Conservation (phyloP, 805 yeast species). For the Brettanomyces sp. region DNA sequence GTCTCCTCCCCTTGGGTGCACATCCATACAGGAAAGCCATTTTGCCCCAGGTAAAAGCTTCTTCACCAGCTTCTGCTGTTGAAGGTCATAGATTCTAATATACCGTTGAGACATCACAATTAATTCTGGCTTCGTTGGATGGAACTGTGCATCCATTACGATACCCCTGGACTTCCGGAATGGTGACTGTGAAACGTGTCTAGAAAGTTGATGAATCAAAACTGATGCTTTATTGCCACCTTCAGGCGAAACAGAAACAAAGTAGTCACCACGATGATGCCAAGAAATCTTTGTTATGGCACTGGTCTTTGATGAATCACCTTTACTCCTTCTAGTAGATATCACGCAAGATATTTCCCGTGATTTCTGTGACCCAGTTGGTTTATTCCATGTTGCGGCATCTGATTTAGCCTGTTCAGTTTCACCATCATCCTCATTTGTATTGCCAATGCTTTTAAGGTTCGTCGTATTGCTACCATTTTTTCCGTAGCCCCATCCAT, state of each 20-base stretch:
- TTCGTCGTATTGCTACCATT: constrained; percentile 21
- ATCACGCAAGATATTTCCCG: constrained; percentile 70
- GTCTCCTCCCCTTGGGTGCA: constrained; percentile 90
- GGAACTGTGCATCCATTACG: constrained; percentile 93
- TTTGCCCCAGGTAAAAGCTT: constrained; percentile 92
- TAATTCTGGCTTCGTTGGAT: constrained; percentile 89
- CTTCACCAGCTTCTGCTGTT: constrained; percentile 75
- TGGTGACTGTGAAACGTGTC: constrained; percentile 92
- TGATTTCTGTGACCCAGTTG: constrained; percentile 48
- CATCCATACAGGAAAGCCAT: constrained; percentile 85
- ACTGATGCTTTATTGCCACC: constrained; percentile 75
- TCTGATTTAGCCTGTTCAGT: constrained; percentile 24
- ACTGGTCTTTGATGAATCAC: constrained; percentile 34
- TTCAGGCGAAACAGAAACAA: constrained; percentile 94
- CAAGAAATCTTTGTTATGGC: constrained; percentile 78
- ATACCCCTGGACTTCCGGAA: constrained; percentile 89
- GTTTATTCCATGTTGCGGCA: constrained; percentile 77
- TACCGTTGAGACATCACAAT: constrained; percentile 92
- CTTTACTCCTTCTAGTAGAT: constrained; percentile 32
- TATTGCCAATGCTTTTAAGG: constrained; percentile 4
- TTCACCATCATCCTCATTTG: constrained; percentile 31
- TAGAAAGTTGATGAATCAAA: constrained; percentile 87
- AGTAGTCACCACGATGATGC: constrained; percentile 97
- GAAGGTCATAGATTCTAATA: constrained; percentile 80
- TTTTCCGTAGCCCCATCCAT: constrained; percentile 82